Conservation (phyloP, 2,329 filamentous ascomycete species). For the Colletotrichum magnum region DNA sequence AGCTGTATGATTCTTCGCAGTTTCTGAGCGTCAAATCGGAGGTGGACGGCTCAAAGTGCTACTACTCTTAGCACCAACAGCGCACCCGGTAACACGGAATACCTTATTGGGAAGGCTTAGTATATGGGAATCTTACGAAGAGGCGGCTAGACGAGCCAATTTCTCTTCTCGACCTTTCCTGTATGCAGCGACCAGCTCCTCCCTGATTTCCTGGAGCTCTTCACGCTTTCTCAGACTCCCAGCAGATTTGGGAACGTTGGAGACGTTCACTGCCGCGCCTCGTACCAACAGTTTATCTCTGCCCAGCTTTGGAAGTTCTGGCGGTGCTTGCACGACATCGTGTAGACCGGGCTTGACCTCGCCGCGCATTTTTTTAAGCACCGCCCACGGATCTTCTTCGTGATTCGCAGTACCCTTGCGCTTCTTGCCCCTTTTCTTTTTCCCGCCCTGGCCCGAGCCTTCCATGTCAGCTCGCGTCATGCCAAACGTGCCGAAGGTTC, state of each 20-base stretch:
- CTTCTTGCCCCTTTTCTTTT: conserved; percentile 58
- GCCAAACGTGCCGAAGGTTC: conserved; percentile 52
- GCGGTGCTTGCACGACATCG: conserved; percentile 81
- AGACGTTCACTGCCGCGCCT: conserved; percentile 53
- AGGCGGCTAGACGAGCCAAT: conserved; percentile 13
- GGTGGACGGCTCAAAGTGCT: no score
- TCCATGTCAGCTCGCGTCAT: conserved; percentile 54
- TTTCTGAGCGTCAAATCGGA: no score
- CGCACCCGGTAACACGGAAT: neutral
- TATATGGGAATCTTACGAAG: conserved; percentile 1
- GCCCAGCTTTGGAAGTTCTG: conserved; percentile 72
- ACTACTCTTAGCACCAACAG: no score
- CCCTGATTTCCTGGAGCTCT: conserved; percentile 53
- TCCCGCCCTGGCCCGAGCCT: conserved; percentile 60
- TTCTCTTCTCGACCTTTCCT: conserved; percentile 51
- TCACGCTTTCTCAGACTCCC: conserved; percentile 57
- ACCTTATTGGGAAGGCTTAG: no score
- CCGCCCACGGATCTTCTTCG: conserved; percentile 82
- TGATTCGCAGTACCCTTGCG: conserved; percentile 59
- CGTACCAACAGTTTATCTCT: conserved; percentile 51
- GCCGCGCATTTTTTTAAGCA: conserved; percentile 76
- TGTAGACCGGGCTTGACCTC: conserved; percentile 66
- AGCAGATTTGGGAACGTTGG: conserved; percentile 54
- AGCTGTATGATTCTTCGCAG: no score
- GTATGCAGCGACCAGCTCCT: conserved; percentile 56